Evolutionary conservation across 148 eudicot genomes (phyloP).

Genomic region (Polygonum aviculare): DNA sequence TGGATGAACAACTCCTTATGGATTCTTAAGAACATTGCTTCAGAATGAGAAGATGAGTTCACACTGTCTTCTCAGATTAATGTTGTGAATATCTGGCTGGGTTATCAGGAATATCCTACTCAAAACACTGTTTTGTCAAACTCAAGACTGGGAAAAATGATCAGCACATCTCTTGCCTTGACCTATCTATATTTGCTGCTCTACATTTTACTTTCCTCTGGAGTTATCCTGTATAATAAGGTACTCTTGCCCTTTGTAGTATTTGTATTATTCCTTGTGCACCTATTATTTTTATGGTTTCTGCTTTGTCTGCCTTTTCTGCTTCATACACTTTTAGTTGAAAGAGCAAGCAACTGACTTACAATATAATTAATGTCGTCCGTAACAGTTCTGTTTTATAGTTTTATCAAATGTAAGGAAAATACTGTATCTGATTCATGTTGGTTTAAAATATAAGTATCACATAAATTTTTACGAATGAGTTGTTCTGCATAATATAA

Average conservation of each 20-base stretch:
- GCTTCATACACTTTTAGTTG: background rate
- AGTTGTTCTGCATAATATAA: background rate
- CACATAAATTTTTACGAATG: background rate
- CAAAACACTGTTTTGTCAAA: constrained; percentile 8
- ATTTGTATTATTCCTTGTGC: background rate
- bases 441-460: background rate
- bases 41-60: background rate
- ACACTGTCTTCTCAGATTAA: background rate
- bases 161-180: constrained; percentile 50
- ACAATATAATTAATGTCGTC: constrained; percentile 87
- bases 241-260: constrained; percentile 21
- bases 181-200: constrained; percentile 74
- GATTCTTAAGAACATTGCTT: background rate
- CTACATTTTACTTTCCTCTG: constrained; percentile 82
- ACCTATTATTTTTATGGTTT: background rate
- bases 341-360: background rate
- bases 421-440: constrained; percentile 26
- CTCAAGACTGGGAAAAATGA: constrained; percentile 32
- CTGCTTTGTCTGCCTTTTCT: background rate
- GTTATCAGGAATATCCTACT: background rate
- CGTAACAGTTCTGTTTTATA: constrained; percentile 84
- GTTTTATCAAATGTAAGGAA: constrained; percentile 83
- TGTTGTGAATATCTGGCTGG: background rate
- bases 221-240: constrained; percentile 91
- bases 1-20: background rate